Evolutionary conservation across 768 basidiomycete species (phyloP).

Genomic region (Amanita jacksonii): DNA sequence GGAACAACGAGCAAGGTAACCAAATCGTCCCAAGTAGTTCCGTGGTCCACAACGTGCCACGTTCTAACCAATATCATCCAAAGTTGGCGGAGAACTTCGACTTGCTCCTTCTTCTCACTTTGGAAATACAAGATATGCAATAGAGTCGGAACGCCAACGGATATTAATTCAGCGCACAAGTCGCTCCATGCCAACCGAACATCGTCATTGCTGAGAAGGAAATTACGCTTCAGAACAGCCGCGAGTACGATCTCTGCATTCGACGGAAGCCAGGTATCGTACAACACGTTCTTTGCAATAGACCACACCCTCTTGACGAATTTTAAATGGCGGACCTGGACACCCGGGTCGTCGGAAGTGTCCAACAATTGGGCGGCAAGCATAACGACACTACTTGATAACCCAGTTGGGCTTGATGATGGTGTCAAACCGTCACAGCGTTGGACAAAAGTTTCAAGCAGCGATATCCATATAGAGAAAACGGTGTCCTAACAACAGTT

Average conservation of each 20-base stretch:
- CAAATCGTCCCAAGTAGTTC: conserved; percentile 29
- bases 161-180: conserved; percentile 40
- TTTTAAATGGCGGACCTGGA: conserved; percentile 28
- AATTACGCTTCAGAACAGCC: conserved; percentile 33
- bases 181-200: conserved; percentile 37
- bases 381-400: conserved; percentile 24
- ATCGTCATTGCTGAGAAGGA: conserved; percentile 26
- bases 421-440: conserved; percentile 1
- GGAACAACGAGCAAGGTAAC: conserved; percentile 38
- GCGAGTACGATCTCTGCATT: conserved; percentile 38
- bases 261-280: conserved; percentile 27
- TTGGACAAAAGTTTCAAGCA: conserved; percentile 4
- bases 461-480: conserved; percentile 4
- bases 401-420: conserved; percentile 14
- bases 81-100: conserved; percentile 31
- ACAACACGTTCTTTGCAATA: conserved; percentile 39
- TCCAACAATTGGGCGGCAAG: conserved; percentile 28
- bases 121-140: conserved; percentile 23
- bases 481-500: not conserved
- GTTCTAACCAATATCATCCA: conserved; percentile 37
- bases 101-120: conserved; percentile 18
- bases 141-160: conserved; percentile 29
- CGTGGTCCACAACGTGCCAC: conserved; percentile 17
- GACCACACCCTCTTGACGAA: conserved; percentile 41
- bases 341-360: conserved; percentile 12